Evolutionary conservation across 495 filamentous ascomycete genomes (phyloP).

Genomic region (Neurospora pannonica): DNA sequence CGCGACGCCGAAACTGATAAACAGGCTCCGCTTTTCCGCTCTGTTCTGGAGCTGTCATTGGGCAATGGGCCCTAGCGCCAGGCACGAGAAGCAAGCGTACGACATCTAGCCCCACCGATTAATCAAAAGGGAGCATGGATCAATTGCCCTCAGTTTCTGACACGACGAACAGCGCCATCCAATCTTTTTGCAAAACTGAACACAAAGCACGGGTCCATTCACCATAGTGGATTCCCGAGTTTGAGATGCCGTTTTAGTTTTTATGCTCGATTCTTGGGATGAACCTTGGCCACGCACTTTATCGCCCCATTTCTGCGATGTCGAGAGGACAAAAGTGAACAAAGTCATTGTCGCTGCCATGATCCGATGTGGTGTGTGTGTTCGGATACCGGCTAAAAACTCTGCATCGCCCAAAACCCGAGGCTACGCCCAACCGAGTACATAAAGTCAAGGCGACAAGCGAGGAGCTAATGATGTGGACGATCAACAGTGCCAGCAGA

Average conservation of each 20-base stretch:
- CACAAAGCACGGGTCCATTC: not conserved
- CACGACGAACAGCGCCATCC: not conserved
- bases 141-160: not conserved
- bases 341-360: not conserved
- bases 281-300: not conserved
- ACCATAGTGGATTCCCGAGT: not conserved
- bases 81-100: not conserved
- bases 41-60: not conserved
- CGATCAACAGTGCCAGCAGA: not conserved
- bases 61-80: not conserved
- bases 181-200: not conserved
- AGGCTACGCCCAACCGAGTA: not conserved
- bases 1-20: not conserved
- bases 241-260: not conserved
- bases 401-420: not conserved
- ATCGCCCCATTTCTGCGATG: not conserved
- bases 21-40: not conserved
- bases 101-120: not conserved
- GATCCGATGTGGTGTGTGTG: not conserved
- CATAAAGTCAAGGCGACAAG: not conserved
- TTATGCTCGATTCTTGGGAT: not conserved
- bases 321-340: not conserved
- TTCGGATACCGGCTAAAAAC: not conserved
- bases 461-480: not conserved
- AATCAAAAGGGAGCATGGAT: not conserved